A percentile compares a stretch with the other conserved stretches of the same genome.
These are phyloP conservation scores for Cnidoscolus chayamansa DNA, from an alignment of 441 rosid species.

Conservation along the genomic window DNA sequence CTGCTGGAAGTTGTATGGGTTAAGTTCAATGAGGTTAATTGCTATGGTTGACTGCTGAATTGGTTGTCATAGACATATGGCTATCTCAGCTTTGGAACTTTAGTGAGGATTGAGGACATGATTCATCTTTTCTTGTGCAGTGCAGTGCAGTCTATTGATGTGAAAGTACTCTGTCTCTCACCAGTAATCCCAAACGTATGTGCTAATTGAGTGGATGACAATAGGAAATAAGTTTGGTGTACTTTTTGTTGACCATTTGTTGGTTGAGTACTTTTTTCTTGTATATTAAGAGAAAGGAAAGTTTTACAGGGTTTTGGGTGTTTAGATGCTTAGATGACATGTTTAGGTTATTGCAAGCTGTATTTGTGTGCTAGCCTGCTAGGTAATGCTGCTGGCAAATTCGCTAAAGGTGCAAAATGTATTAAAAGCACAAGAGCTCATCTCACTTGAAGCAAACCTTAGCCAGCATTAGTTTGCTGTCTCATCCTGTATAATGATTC, in stretches of 20 bases:
- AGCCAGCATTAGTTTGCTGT: too few relatives aligned
- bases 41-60: not conserved
- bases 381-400: not conserved
- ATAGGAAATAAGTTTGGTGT: not conserved
- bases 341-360: not conserved
- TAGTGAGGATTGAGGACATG: not conserved
- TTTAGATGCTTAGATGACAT: not conserved
- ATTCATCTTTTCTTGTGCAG: not conserved
- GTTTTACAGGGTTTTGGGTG: not conserved
- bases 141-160: not conserved
- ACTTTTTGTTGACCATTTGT: not conserved
- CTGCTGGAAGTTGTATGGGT: not conserved
- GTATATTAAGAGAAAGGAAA: not conserved
- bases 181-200: not conserved
- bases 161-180: not conserved
- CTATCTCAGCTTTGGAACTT: not conserved
- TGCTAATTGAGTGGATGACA: not conserved
- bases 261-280: not conserved
- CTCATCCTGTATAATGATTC: too few relatives aligned
- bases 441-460: too few relatives aligned
- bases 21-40: not conserved
- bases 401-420: too few relatives aligned
- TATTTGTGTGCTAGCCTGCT: not conserved
- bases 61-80: conserved; percentile 1
- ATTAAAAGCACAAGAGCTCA: too few relatives aligned